A percentile compares a stretch with the other conserved stretches of the same genome.
phyloP scores from a whole-genome alignment of 441 rosid genomes.

The Theobroma grandiflorum region DNA sequence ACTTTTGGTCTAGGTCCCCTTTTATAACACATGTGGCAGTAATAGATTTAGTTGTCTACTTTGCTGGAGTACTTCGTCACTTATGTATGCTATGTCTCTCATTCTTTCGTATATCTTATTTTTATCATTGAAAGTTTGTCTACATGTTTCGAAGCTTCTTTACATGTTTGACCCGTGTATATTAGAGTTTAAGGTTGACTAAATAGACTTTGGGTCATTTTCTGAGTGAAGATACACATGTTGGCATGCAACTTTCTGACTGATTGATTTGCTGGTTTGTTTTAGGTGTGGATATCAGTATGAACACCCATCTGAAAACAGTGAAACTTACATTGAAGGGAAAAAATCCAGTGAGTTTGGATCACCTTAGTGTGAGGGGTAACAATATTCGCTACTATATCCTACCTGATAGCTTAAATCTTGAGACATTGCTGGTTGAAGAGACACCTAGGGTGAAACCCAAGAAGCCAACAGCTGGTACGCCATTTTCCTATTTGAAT shows the following conservation, averaged over 20 bases:
- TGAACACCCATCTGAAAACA: constrained; percentile 95
- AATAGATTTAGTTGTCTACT: not conserved
- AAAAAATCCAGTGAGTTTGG: constrained; percentile 86
- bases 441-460: constrained; percentile 95
- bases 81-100: not conserved
- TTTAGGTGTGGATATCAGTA: constrained; percentile 92
- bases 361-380: constrained; percentile 96
- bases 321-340: constrained; percentile 94
- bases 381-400: constrained; percentile 96
- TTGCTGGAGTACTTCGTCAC: not conserved
- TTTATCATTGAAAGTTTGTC: not conserved
- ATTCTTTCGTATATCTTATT: not conserved
- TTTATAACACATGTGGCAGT: not conserved
- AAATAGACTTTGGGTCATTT: not conserved
- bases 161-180: not conserved
- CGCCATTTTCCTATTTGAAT: constrained; percentile 13
- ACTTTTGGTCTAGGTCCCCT: not conserved
- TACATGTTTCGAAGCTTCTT: not conserved
- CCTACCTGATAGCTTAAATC: constrained; percentile 97
- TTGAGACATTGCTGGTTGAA: constrained; percentile 93
- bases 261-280: constrained; percentile 22
- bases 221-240: not conserved
- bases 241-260: constrained; percentile 17
- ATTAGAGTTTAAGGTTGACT: not conserved
- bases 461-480: constrained; percentile 96